phyloP scores from a whole-genome alignment of 768 basidiomycete genomes.

The Boletus subcaerulescens region DNA sequence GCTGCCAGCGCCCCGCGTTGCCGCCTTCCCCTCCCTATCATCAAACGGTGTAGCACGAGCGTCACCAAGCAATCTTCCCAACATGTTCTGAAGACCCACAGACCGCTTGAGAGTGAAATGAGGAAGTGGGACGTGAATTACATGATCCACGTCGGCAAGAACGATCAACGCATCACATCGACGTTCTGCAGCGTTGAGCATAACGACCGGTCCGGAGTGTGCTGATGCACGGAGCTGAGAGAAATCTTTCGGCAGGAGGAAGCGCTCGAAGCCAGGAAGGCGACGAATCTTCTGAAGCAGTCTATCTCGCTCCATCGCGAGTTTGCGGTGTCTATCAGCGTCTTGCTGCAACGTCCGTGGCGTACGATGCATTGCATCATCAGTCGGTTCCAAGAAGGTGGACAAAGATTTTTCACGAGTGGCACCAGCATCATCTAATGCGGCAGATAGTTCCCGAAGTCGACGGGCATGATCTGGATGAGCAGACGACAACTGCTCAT shows the following conservation, averaged over 20 bases:
- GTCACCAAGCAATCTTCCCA: neutral
- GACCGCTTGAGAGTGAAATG: conserved; percentile 1
- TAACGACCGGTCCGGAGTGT: neutral
- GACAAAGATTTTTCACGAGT: neutral
- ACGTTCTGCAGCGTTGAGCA: neutral
- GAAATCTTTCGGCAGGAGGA: neutral
- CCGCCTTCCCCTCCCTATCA: neutral
- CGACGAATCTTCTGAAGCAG: neutral
- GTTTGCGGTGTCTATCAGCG: neutral
- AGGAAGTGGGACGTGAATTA: conserved; percentile 2
- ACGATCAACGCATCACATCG: conserved; percentile 32
- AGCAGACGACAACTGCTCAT: too few relatives aligned
- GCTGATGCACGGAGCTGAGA: neutral
- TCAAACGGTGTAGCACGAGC: neutral
- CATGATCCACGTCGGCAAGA: neutral
- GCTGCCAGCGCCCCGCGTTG: neutral
- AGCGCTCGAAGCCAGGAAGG: conserved; percentile 4
- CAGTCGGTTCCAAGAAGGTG: neutral
- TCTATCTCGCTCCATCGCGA: conserved; percentile 3
- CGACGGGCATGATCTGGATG: too few relatives aligned
- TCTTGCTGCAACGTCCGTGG: neutral
- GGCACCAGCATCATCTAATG: neutral
- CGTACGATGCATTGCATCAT: neutral
- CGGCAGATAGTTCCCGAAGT: too few relatives aligned
- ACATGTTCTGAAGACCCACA: neutral